These are phyloP conservation scores for Trypanosoma congolense DNA, from an alignment of 208 protist species.

Conservation along the genomic window DNA sequence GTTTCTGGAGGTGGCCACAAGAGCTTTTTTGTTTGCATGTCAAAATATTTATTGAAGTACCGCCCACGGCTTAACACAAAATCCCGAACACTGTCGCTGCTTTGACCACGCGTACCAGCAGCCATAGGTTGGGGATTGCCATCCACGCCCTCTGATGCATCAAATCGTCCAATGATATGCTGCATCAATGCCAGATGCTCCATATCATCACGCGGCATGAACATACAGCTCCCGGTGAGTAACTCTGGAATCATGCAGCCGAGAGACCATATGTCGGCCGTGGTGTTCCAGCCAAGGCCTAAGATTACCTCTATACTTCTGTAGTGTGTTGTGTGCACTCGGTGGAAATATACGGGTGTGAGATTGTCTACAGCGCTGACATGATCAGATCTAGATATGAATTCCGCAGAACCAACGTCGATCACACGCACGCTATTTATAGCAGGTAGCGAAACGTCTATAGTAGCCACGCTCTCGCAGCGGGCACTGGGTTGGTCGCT, in stretches of 20 bases:
- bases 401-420: slow-evolving; percentile 66
- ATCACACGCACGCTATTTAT: slow-evolving; percentile 67
- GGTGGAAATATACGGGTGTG: slow-evolving; percentile 55
- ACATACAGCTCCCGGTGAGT: slow-evolving; percentile 66
- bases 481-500: background rate
- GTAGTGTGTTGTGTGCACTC: slow-evolving; percentile 81
- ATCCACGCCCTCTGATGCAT: slow-evolving; percentile 8
- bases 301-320: slow-evolving; percentile 77
- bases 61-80: slow-evolving; percentile 43
- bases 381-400: slow-evolving; percentile 22
- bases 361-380: slow-evolving; percentile 32
- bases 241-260: slow-evolving; percentile 83
- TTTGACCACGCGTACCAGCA: slow-evolving; percentile 15
- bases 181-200: slow-evolving; percentile 80
- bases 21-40: slow-evolving; percentile 32
- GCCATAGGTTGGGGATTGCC: slow-evolving; percentile 20
- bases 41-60: slow-evolving; percentile 57
- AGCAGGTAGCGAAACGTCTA: slow-evolving; percentile 43
- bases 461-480: slow-evolving; percentile 15
- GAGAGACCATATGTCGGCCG: slow-evolving; percentile 73
- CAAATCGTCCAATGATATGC: slow-evolving; percentile 66
- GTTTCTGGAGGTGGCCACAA: slow-evolving; percentile 26
- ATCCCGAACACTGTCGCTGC: slow-evolving; percentile 2
- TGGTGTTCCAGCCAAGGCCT: slow-evolving; percentile 56
- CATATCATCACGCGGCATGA: slow-evolving; percentile 64